Evolutionary conservation across 352 stramenopile genomes (phyloP), one percentile per base, ranked within the genome.

Genomic region (Phytophthora hibernalis): DNA sequence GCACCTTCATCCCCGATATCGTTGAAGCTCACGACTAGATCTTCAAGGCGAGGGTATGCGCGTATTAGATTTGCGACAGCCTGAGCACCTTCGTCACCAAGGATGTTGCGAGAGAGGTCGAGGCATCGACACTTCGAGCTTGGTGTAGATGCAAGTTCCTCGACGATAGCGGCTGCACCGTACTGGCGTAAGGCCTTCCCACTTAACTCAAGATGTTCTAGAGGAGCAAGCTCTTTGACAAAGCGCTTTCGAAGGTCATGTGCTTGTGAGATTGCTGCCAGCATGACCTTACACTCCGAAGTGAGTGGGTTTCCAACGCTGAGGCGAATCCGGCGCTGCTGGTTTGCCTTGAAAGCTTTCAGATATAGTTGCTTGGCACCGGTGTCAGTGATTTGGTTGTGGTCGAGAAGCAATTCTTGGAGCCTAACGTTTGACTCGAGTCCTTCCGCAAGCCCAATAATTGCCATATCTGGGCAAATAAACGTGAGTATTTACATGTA

Each of bases 21-120:
- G 54, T 93, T 93, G 58, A 87, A 85, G 58, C 85, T 91, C 21
- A 93, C n/a, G 37, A 92, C 77, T 7, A 93, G 61, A 9, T 77
- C 74, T 26, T 70, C 64, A 3, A 93, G 62, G 1, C 15, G 58
- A 2, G 66, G 20, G 44, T 84, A 85, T 0, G 50, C 21, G 4
- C 59, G 42, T 5, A 93, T 47, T 2, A 91, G 51, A 38, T 55
- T 65, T 1, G 81, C 82, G 18, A 90, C 65, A 18, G 73, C 68
- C 4, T 72, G 30, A 16, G 81, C 85, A 13, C 85, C 82, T 55
- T 90, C 80, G 31, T 91, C 80, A 5, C 82, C 82, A 9, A 91
- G 68, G 15, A 54, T 54, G 44, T 91, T 91, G 49, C 72, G 61
- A 10, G 80, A 83, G 7, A 91, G 54, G 54, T 90, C 75, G 10